Evolutionary conservation across 805 yeast genomes (phyloP), one percentile per base, ranked within the genome.

Genomic region (Cyberlindnera japonica): DNA sequence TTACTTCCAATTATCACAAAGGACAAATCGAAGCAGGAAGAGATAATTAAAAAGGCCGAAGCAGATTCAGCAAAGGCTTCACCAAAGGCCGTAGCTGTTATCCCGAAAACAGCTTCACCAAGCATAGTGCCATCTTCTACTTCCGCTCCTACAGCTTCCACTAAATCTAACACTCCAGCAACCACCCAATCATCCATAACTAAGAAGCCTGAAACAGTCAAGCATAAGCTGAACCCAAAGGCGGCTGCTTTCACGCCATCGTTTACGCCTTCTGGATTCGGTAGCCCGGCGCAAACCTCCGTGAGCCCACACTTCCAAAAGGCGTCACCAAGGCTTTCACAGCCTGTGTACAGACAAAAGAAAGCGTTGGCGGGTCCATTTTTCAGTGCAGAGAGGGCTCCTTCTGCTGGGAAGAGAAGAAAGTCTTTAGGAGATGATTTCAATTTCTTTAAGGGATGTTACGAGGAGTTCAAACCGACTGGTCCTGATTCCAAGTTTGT

Each of bases 1-100:
- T 66, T 81, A 45, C 64, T 82, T 45, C 89, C 93, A 7, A 81
- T 83, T 15, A 64, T 83, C 23, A 66, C 90, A 9, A 81, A 84
- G 59, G 84, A 80, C 49, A 77, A 75, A 54, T 56, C 57, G n/a
- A 80, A 79, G 56, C 86, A 79, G 55, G 77, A 76, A 42, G 83
- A 79, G 55, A 77, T 78, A 25, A 57, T 71, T 51, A 71, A 53
- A 38, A 56, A 49, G 33, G 40, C 57, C 12, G 53, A 51, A 15
- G 43, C 36, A 2, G 29, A 20, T 9, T 34, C 46, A 13, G 27
- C 31, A 11, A 33, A 17, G 36, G 29, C 44, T 6, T 27, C 49
- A n/a, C 36, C 43, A 16, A 39, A 53, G 57, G 52, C 57, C 32
- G 41, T 41, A n/a, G 13, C 35, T 27, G 19, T 31, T 12, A 6